These are phyloP conservation scores for Yamadazyma ubonensis DNA, from an alignment of 805 yeast genomes.

Conservation along the genomic window DNA sequence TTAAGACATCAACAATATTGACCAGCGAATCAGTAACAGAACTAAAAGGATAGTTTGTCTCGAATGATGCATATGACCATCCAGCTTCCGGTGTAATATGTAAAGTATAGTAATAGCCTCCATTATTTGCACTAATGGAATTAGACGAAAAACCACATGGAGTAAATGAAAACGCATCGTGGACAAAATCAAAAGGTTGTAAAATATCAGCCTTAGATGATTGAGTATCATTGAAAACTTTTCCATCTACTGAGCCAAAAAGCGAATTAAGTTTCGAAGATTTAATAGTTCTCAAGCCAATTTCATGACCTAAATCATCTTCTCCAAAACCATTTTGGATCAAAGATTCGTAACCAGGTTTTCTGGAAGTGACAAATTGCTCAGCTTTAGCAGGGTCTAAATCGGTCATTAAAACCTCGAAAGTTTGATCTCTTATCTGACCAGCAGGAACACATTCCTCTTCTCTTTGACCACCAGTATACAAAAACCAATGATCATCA, in stretches of 20 bases:
- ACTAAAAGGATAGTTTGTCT: conserved; percentile 68
- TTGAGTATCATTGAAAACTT: conserved; percentile 21
- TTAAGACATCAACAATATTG: conserved; percentile 54
- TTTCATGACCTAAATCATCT: conserved; percentile 74
- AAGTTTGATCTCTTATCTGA: conserved; percentile 57
- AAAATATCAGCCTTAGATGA: conserved; percentile 30
- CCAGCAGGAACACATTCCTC: conserved; percentile 5
- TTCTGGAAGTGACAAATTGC: conserved; percentile 57
- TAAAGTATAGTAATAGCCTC: conserved; percentile 64
- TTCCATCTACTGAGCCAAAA: conserved; percentile 25
- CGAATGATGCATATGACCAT: conserved; percentile 96
- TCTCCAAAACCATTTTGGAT: conserved; percentile 46
- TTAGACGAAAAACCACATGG: conserved; percentile 97
- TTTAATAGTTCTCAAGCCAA: conserved; percentile 69
- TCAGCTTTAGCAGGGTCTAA: conserved; percentile 56
- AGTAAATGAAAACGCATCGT: conserved; percentile 85
- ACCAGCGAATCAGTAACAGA: conserved; percentile 22
- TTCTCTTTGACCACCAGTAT: conserved; percentile 52
- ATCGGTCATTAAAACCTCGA: conserved; percentile 90
- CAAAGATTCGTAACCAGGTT: conserved; percentile 39
- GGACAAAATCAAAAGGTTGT: conserved; percentile 41
- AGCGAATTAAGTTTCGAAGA: conserved; percentile 62
- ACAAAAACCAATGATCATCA: conserved; percentile 89
- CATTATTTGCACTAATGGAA: conserved; percentile 52
- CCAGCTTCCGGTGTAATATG: conserved; percentile 94